A percentile compares a stretch with the other conserved stretches of the same genome.
phyloP scores from a whole-genome alignment of 345 rosid genomes.

The Acer yangbiense region DNA sequence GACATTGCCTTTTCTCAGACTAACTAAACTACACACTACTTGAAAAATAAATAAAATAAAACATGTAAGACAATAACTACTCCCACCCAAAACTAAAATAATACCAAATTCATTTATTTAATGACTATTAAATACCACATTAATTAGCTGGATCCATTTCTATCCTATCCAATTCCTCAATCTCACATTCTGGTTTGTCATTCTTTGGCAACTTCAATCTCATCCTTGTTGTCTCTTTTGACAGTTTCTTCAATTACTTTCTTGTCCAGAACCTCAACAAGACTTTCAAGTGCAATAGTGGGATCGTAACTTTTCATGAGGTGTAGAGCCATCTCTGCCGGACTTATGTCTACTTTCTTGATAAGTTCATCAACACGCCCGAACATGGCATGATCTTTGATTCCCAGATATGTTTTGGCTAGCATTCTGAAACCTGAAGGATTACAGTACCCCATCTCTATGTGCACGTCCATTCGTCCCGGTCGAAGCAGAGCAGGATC shows the following conservation, averaged over 20 bases:
- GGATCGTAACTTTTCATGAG: slow-evolving; percentile 41
- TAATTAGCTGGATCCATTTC: too few relatives aligned
- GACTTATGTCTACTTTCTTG: not conserved
- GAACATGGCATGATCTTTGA: slow-evolving; percentile 12
- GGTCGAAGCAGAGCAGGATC: slow-evolving; percentile 27
- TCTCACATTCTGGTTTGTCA: too few relatives aligned
- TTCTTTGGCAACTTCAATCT: too few relatives aligned
- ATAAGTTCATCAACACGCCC: slow-evolving; percentile 12
- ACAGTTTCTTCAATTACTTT: not conserved
- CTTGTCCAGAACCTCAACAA: slow-evolving; percentile 31
- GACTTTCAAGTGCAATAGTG: slow-evolving; percentile 20
- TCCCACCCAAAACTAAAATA: not conserved
- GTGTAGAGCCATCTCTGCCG: slow-evolving; percentile 40
- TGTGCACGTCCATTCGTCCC: slow-evolving; percentile 26
- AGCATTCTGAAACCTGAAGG: slow-evolving; percentile 16
- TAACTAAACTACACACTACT: too few relatives aligned
- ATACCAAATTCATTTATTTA: not conserved
- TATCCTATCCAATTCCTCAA: too few relatives aligned
- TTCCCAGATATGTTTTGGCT: slow-evolving; percentile 17
- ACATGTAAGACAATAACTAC: not conserved
- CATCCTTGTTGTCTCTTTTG: not conserved
- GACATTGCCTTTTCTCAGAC: too few relatives aligned
- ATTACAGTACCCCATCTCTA: slow-evolving; percentile 25
- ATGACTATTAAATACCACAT: not conserved
- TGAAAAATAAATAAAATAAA: not conserved